Evolutionary conservation across 2,329 filamentous ascomycete species (phyloP), one percentile per base, ranked within the genome.

Genomic region (Hymenoscyphus albidus): DNA sequence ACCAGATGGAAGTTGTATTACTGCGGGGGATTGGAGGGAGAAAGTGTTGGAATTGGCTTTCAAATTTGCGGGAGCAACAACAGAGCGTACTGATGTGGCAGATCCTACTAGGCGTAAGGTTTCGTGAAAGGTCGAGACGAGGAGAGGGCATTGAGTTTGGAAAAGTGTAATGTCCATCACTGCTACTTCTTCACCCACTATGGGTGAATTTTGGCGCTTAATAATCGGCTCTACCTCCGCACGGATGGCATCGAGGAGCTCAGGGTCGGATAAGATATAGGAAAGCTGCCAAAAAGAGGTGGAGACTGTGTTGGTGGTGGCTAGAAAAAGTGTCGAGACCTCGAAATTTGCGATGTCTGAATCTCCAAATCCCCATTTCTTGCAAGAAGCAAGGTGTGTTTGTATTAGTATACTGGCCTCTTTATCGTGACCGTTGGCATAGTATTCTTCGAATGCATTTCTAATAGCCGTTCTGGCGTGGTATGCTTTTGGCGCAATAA

Each of bases 121-220:
- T 68, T 84, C 82, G 31, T 78, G 77, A 68, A 79, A 82, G 27
- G 76, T 76, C 56, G 79, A 78, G 14, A 80, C 72, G 6, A 84
- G 72, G 5, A 82, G 70, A 0, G 80, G 80, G 58, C 78, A 79
- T 5, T 72, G 64, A 0, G 76, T 70, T 39, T 78, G 76, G 10
- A 83, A 74, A 12, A 63, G 66, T 7, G 67, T 65, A 6, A 63
- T 67, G 39, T 72, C 67, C 58, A 72, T 64, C 3, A 65, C 48
- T 6, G 64, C 67, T 31, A 14, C 68, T 51, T 69, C 59, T 14
- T 65, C 48, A 5, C 62, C 64, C 42, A 16, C 62, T 59, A 12
- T 63, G 62, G 22, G 64, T 22, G 16, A 56, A 18, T 16, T 42
- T 44, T 1, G 61, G 59, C 59, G 59, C 22, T 51, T 54, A 5